These are phyloP conservation scores for Yamadazyma paraphyllophila DNA, from an alignment of 805 yeast species.

Conservation along the genomic window DNA sequence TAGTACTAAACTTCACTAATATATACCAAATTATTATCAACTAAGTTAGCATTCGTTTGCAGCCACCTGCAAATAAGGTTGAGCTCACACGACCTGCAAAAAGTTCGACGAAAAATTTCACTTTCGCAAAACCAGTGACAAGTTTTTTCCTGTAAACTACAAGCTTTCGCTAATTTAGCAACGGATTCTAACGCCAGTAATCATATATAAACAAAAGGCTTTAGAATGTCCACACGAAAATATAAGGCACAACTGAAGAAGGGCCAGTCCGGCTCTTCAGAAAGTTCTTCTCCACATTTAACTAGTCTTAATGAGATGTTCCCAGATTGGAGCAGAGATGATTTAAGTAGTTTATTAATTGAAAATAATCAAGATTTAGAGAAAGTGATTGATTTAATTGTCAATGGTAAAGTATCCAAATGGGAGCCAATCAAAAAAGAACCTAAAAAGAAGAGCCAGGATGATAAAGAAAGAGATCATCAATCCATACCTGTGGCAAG, in stretches of 20 bases:
- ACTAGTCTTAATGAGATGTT: constrained; percentile 77
- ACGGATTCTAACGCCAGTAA: background rate
- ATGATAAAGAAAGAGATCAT: constrained; percentile 11
- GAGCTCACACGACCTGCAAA: constrained; percentile 9
- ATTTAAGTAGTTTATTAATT: constrained; percentile 67
- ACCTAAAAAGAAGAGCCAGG: constrained; percentile 37
- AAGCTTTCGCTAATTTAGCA: background rate
- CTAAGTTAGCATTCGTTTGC: background rate
- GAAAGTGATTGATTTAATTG: constrained; percentile 79
- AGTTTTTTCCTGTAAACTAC: constrained; percentile 3
- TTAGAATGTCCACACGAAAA: constrained; percentile 29
- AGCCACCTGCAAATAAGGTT: background rate
- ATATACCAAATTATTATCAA: background rate
- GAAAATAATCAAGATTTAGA: constrained; percentile 76
- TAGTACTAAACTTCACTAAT: background rate
- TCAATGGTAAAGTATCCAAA: constrained; percentile 83
- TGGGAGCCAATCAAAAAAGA: constrained; percentile 93
- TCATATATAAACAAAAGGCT: background rate
- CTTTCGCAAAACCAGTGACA: constrained; percentile 7
- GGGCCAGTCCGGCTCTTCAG: constrained; percentile 21
- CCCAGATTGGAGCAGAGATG: constrained; percentile 92
- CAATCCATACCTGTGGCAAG: constrained; percentile 6
- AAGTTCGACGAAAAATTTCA: constrained; percentile 12
- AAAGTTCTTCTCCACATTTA: constrained; percentile 25
- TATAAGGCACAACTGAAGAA: constrained; percentile 49